phyloP scores from a whole-genome alignment of 2,329 filamentous ascomycete species.

The Trichoderma semiorbis region DNA sequence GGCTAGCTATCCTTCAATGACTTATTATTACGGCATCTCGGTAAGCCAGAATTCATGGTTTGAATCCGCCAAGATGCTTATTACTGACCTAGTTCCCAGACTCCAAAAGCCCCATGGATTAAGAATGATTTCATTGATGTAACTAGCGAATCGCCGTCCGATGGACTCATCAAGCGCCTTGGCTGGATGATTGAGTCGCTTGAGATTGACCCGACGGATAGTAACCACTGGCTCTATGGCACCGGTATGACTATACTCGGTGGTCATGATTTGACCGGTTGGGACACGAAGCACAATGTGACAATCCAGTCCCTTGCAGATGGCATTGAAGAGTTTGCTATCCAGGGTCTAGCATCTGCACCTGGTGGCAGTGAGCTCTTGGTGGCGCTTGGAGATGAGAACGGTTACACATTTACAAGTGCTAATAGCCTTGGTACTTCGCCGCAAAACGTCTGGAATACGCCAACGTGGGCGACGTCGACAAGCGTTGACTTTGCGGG shows the following conservation, averaged over 20 bases:
- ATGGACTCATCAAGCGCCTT: constrained; percentile 1
- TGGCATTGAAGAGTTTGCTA: constrained; percentile 2
- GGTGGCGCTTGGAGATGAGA: not conserved
- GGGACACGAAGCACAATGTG: constrained; percentile 2
- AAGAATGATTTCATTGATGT: constrained; percentile 12
- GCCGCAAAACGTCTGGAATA: constrained; percentile 2
- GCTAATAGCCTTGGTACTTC: not conserved
- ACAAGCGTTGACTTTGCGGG: constrained; percentile 5
- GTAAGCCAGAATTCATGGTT: not conserved
- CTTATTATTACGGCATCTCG: constrained; percentile 10
- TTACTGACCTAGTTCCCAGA: not conserved
- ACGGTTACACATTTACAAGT: constrained; percentile 1
- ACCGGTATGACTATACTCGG: constrained; percentile 7
- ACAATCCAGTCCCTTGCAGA: constrained; percentile 9
- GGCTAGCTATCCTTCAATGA: constrained; percentile 9
- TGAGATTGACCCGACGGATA: constrained; percentile 1
- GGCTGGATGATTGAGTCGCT: constrained; percentile 13
- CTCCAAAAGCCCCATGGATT: constrained; percentile 6
- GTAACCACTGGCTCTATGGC: constrained; percentile 12
- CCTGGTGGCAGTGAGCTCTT: constrained; percentile 1
- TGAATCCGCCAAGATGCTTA: not conserved
- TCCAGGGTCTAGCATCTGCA: not conserved
- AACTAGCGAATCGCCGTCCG: not conserved
- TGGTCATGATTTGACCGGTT: not conserved
- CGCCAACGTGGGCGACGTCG: constrained; percentile 7